These are phyloP conservation scores for Phaeosphaeria sp. DNA, from an alignment of 2,329 filamentous ascomycete species.

Conservation along the genomic window DNA sequence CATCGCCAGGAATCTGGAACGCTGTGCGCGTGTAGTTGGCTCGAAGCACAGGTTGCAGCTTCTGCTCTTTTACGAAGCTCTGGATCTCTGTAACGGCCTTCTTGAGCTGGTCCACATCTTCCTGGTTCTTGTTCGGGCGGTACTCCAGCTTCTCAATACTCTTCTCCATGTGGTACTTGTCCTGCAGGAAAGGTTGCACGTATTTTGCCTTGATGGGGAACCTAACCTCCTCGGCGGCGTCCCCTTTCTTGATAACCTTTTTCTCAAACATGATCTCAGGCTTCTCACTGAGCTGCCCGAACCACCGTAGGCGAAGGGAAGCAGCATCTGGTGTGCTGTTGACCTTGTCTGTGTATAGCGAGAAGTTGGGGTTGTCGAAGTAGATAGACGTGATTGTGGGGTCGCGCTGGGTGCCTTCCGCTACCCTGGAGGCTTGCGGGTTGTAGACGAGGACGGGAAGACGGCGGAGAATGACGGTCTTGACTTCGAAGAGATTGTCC, in stretches of 20 bases:
- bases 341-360: slow-evolving; percentile 86
- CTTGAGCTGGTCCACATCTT: slow-evolving; percentile 73
- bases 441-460: slow-evolving; percentile 94
- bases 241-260: slow-evolving; percentile 80
- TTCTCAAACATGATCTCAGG: slow-evolving; percentile 88
- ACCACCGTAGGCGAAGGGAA: slow-evolving; percentile 89
- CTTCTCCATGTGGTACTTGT: slow-evolving; percentile 92
- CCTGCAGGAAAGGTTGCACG: slow-evolving; percentile 82
- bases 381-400: slow-evolving; percentile 95
- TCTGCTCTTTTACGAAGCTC: slow-evolving; percentile 75
- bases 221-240: slow-evolving; percentile 77
- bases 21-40: slow-evolving; percentile 94
- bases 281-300: slow-evolving; percentile 78
- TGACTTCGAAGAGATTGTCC: slow-evolving; percentile 95
- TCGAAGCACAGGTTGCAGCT: slow-evolving; percentile 82
- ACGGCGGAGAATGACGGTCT: slow-evolving; percentile 90
- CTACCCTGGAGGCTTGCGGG: slow-evolving; percentile 80
- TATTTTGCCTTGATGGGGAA: slow-evolving; percentile 95
- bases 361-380: slow-evolving; percentile 87
- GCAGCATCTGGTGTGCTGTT: slow-evolving; percentile 75
- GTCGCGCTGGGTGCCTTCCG: slow-evolving; percentile 77
- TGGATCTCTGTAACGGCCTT: slow-evolving; percentile 78
- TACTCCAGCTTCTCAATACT: slow-evolving; percentile 82
- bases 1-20: slow-evolving; percentile 93
- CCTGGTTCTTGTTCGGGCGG: slow-evolving; percentile 70